Evolutionary conservation across 2,329 filamentous ascomycete genomes (phyloP).

Genomic region (Fusarium redolens): DNA sequence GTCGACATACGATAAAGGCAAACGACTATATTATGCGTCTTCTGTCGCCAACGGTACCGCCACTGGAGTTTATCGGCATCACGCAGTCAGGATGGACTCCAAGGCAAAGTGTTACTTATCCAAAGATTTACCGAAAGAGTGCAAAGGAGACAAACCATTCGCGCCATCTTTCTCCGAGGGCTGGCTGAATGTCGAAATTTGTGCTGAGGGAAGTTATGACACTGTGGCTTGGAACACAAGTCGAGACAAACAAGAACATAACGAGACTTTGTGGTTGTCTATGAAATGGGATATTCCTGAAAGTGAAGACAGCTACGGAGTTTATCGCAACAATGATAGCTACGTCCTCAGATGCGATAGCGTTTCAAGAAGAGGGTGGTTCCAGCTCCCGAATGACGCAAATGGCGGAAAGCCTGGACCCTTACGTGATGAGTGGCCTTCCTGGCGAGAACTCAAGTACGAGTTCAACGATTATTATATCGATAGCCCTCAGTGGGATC

Average conservation of each 20-base stretch:
- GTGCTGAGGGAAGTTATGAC: slow-evolving; percentile 10
- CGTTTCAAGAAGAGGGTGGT: slow-evolving; percentile 27
- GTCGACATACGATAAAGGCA: background rate
- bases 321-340: background rate
- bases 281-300: background rate
- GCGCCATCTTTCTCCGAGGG: background rate
- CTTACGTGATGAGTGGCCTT: slow-evolving; percentile 14
- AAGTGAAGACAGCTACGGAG: background rate
- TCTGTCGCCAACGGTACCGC: background rate
- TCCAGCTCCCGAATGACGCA: slow-evolving; percentile 20
- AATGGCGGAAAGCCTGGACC: background rate
- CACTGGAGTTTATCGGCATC: slow-evolving; percentile 9
- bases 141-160: background rate
- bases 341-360: slow-evolving; percentile 14
- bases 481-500: accelerated
- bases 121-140: background rate
- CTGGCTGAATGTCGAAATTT: background rate
- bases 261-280: slow-evolving; percentile 14
- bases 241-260: slow-evolving; percentile 18
- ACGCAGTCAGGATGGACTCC: slow-evolving; percentile 24
- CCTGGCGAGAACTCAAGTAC: background rate
- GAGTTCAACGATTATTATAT: slow-evolving; percentile 4
- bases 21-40: slow-evolving; percentile 4
- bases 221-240: slow-evolving; percentile 1
- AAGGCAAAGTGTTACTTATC: background rate